Conservation (phyloP, 345 rosid species). For the Raphanus sativus region DNA sequence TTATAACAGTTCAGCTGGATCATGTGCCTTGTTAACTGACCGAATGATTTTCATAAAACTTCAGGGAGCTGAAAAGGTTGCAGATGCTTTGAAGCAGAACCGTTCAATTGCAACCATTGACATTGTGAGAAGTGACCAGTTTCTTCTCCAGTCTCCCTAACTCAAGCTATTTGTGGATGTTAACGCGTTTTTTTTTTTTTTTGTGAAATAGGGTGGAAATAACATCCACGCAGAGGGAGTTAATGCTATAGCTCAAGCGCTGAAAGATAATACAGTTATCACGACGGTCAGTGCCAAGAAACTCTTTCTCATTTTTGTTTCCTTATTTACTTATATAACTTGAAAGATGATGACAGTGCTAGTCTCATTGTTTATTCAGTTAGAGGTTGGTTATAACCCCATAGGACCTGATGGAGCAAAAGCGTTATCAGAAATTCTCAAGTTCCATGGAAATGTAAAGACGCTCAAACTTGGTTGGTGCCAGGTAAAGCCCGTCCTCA, state of each 20-base stretch:
- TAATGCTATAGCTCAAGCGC: conserved; percentile 66
- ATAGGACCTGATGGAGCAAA: conserved; percentile 84
- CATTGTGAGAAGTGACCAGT: conserved; percentile 57
- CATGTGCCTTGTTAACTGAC: background rate
- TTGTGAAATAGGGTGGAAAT: conserved; percentile 75
- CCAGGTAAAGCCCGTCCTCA: conserved; percentile 54
- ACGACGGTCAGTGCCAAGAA: conserved; percentile 58
- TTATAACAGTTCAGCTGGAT: conserved; percentile 1
- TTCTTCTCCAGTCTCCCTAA: conserved; percentile 11
- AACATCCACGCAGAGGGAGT: conserved; percentile 80
- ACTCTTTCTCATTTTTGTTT: conserved; percentile 9
- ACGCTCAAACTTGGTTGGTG: conserved; percentile 98
- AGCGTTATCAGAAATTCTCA: conserved; percentile 81
- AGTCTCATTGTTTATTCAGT: conserved; percentile 44
- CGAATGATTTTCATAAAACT: background rate
- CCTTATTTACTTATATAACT: conserved; percentile 12
- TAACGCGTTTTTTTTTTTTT: background rate
- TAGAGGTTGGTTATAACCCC: conserved; percentile 94
- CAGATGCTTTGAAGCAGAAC: conserved; percentile 85
- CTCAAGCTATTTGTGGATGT: background rate
- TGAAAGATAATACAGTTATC: conserved; percentile 70
- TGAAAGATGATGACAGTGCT: conserved; percentile 16
- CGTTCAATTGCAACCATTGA: conserved; percentile 71
- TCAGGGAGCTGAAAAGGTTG: conserved; percentile 88
- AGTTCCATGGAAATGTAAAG: conserved; percentile 83